phyloP scores from a whole-genome alignment of 805 yeast species.

The Pichia ethanolica region DNA sequence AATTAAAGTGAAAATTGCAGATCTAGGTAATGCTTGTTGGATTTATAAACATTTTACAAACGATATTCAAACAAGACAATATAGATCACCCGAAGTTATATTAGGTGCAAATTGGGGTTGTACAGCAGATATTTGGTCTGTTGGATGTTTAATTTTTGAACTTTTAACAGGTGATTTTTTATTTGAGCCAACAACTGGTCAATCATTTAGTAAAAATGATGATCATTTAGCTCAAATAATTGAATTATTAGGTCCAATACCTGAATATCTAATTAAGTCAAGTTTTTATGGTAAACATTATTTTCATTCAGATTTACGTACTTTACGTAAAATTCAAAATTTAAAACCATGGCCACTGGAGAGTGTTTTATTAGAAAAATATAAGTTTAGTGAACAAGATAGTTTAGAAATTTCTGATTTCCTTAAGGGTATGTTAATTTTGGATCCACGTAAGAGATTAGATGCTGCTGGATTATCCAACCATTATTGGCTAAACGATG shows the following conservation, averaged over 20 bases:
- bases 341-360: constrained; percentile 85
- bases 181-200: constrained; percentile 82
- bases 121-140: constrained; percentile 92
- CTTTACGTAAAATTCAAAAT: constrained; percentile 69
- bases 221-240: constrained; percentile 95
- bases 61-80: constrained; percentile 88
- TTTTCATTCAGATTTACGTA: constrained; percentile 27
- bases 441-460: constrained; percentile 75
- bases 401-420: constrained; percentile 72
- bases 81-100: constrained; percentile 83
- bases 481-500: constrained; percentile 79
- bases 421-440: constrained; percentile 70
- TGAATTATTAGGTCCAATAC: constrained; percentile 40
- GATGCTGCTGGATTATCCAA: constrained; percentile 95
- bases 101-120: constrained; percentile 90
- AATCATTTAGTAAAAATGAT: constrained; percentile 77
- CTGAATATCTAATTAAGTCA: constrained; percentile 53
- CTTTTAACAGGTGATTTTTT: constrained; percentile 88
- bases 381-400: constrained; percentile 59
- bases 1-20: constrained; percentile 82
- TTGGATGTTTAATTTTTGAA: constrained; percentile 87
- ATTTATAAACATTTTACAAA: constrained; percentile 72
- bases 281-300: constrained; percentile 47
- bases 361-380: constrained; percentile 79
- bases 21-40: constrained; percentile 89